phyloP scores from a whole-genome alignment of 495 filamentous ascomycete genomes.

The Trichocladium uniseriatum region DNA sequence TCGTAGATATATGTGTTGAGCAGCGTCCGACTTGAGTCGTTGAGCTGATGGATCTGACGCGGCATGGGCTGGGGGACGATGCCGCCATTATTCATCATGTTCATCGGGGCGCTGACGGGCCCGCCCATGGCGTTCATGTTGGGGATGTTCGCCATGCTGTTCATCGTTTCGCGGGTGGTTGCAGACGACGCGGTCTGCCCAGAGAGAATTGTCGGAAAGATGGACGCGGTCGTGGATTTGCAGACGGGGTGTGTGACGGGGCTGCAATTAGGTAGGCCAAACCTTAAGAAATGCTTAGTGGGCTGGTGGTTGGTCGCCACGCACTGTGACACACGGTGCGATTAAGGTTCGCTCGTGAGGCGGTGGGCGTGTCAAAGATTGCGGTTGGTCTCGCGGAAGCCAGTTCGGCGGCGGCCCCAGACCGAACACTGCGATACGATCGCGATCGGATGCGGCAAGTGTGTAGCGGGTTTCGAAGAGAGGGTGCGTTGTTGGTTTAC shows the following conservation, averaged over 20 bases:
- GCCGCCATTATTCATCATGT: slow-evolving; percentile 63
- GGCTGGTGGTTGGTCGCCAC: neutral
- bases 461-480: neutral
- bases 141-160: slow-evolving; percentile 44
- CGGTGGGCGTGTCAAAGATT: neutral
- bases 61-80: slow-evolving; percentile 29
- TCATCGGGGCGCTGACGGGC: slow-evolving; percentile 52
- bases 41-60: slow-evolving; percentile 16
- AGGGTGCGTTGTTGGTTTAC: neutral
- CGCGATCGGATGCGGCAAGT: neutral
- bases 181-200: slow-evolving; percentile 27
- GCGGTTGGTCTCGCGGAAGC: neutral
- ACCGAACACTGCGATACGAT: neutral
- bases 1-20: slow-evolving; percentile 98
- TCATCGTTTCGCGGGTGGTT: slow-evolving; percentile 44
- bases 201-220: neutral
- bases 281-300: neutral
- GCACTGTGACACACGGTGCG: slow-evolving; percentile 1
- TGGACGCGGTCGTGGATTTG: too few relatives aligned
- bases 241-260: neutral
- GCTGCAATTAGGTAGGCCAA: neutral
- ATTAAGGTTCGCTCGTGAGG: neutral
- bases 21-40: slow-evolving; percentile 34
- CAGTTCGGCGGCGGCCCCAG: neutral
- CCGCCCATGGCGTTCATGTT: slow-evolving; percentile 59